Evolutionary conservation across 768 basidiomycete genomes (phyloP).

Genomic region (Galerina marginata): DNA sequence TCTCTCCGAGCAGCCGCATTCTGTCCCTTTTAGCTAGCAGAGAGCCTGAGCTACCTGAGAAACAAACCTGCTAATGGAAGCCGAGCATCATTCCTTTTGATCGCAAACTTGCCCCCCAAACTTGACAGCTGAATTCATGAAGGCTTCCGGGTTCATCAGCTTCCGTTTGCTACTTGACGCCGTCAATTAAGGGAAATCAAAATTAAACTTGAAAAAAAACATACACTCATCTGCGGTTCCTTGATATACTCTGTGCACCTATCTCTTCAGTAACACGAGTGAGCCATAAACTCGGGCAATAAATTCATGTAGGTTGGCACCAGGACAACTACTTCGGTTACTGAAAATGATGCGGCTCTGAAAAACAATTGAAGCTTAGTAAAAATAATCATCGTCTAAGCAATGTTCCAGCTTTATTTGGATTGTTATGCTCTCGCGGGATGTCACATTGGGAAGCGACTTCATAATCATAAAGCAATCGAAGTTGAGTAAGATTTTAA

Average conservation of each 20-base stretch:
- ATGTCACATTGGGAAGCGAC: too few relatives aligned
- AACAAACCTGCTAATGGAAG: conserved; percentile 73
- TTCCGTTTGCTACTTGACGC: conserved; percentile 75
- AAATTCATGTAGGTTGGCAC: too few relatives aligned
- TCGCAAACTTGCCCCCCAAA: conserved; percentile 94
- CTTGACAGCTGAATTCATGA: conserved; percentile 93
- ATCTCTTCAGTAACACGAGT: conserved; percentile 94
- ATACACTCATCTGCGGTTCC: conserved; percentile 97
- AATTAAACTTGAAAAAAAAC: conserved; percentile 33
- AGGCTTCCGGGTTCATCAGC: conserved; percentile 94
- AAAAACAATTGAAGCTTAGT: too few relatives aligned
- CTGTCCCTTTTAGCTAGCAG: conserved; percentile 38
- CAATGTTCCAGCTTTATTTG: too few relatives aligned
- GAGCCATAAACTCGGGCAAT: too few relatives aligned
- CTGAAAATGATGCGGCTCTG: too few relatives aligned
- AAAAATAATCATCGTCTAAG: too few relatives aligned
- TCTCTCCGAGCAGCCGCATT: conserved; percentile 71
- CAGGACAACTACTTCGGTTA: too few relatives aligned
- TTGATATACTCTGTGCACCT: conserved; percentile 98
- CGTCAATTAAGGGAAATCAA: conserved; percentile 12
- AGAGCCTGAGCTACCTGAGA: not conserved
- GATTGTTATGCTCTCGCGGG: too few relatives aligned
- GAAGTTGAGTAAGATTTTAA: too few relatives aligned
- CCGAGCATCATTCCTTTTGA: conserved; percentile 63
- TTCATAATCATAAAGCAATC: too few relatives aligned